Evolutionary conservation across 164 flowering plant species (phyloP).

Genomic region (Malania oleifera): DNA sequence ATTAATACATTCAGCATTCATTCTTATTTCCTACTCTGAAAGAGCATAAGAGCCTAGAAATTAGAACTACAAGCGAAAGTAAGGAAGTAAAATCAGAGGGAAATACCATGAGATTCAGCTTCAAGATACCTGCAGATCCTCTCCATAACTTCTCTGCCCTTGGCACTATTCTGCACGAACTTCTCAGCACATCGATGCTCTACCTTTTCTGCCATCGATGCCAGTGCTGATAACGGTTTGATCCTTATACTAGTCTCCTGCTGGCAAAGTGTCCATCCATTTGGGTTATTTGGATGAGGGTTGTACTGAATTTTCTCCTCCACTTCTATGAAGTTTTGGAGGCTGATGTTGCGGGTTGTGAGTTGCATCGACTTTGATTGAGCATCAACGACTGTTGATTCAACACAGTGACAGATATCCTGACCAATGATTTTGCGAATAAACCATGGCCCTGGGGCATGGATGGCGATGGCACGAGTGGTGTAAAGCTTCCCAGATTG

Average conservation of each 20-base stretch:
- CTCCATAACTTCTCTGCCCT: constrained; percentile 98
- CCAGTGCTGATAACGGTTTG: constrained; percentile 79
- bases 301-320: constrained; percentile 77
- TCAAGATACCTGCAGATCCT: constrained; percentile 95
- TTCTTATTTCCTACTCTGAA: neutral
- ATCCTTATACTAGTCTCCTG: constrained; percentile 84
- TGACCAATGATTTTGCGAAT: constrained; percentile 73
- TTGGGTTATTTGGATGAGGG: constrained; percentile 87
- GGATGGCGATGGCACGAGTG: constrained; percentile 79
- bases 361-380: constrained; percentile 65
- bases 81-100: constrained; percentile 21
- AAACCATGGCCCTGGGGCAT: constrained; percentile 96
- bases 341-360: constrained; percentile 67
- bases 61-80: neutral
- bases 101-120: constrained; percentile 68
- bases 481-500: constrained; percentile 69
- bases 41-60: constrained; percentile 3
- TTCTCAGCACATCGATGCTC: constrained; percentile 88
- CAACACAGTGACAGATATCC: constrained; percentile 89
- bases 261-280: constrained; percentile 67
- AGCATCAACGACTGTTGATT: constrained; percentile 79
- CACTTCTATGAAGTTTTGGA: constrained; percentile 74
- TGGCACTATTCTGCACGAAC: constrained; percentile 82
- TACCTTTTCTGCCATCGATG: constrained; percentile 93
- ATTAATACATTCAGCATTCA: neutral